These are phyloP conservation scores for Talaromyces borbonicus DNA, from an alignment of 495 filamentous ascomycete species.

Conservation along the genomic window DNA sequence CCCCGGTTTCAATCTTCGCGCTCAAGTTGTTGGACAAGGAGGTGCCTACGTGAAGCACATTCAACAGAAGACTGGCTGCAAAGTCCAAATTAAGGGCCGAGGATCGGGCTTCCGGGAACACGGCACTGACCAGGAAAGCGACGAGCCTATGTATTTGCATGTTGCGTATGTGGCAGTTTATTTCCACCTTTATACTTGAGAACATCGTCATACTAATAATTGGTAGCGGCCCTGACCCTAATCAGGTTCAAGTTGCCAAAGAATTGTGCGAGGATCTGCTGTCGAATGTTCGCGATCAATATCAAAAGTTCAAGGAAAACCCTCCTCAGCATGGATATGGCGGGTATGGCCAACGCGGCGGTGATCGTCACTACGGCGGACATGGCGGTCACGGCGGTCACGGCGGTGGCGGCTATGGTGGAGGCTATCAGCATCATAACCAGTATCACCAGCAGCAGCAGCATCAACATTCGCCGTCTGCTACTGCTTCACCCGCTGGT, in stretches of 20 bases:
- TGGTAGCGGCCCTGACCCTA: constrained; percentile 70
- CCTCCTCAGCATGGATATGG: constrained; percentile 58
- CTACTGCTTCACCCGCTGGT: constrained; percentile 25
- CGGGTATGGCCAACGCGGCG: constrained; percentile 40
- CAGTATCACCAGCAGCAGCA: too few relatives aligned
- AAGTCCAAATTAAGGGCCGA: constrained; percentile 94
- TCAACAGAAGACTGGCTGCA: constrained; percentile 84
- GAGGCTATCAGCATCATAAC: constrained; percentile 19
- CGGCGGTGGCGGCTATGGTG: constrained; percentile 21
- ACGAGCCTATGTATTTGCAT: constrained; percentile 91
- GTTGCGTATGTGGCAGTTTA: constrained; percentile 59
- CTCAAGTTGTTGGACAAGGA: constrained; percentile 88
- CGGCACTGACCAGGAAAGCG: constrained; percentile 73
- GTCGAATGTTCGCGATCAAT: constrained; percentile 70
- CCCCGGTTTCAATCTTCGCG: constrained; percentile 91
- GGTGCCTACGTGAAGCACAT: constrained; percentile 96
- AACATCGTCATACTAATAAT: constrained; percentile 14
- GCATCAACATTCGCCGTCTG: constrained; percentile 29
- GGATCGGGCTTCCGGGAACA: constrained; percentile 92
- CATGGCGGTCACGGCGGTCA: constrained; percentile 24
- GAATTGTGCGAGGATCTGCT: constrained; percentile 82
- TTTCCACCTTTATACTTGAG: background rate
- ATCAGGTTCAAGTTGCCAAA: constrained; percentile 77
- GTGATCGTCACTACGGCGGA: constrained; percentile 19
- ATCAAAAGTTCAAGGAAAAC: constrained; percentile 80